Evolutionary conservation across 2,329 filamentous ascomycete species (phyloP).

Genomic region (Aspergillus glaucus): DNA sequence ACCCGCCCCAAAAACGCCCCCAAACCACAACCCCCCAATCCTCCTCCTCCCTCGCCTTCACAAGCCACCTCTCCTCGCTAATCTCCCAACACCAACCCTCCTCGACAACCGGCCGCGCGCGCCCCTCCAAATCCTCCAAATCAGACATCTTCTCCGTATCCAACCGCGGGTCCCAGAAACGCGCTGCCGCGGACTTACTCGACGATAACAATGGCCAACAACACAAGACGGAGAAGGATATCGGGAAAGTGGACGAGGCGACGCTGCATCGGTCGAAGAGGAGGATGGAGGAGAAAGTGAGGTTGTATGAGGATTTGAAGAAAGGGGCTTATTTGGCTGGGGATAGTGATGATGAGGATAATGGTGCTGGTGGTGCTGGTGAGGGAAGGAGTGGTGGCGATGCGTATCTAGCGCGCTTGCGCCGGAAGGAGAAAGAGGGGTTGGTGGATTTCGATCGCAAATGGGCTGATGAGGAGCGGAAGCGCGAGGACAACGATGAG

Average conservation of each 20-base stretch:
- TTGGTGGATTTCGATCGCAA: conserved; percentile 94
- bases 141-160: conserved; percentile 63
- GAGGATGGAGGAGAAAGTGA: conserved; percentile 84
- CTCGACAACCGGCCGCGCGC: conserved; percentile 38
- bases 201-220: conserved; percentile 54
- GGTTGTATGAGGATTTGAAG: conserved; percentile 83
- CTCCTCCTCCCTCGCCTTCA: conserved; percentile 73
- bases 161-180: conserved; percentile 57
- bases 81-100: conserved; percentile 50
- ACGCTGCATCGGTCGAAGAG: conserved; percentile 62
- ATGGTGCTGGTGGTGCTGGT: conserved; percentile 7
- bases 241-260: conserved; percentile 54
- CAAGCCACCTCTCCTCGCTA: conserved; percentile 77
- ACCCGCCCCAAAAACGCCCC: conserved; percentile 60
- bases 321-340: conserved; percentile 69
- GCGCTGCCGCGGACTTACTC: conserved; percentile 53
- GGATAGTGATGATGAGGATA: conserved; percentile 30
- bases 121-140: conserved; percentile 49
- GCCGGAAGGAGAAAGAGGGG: conserved; percentile 47
- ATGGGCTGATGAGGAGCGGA: conserved; percentile 67
- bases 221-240: conserved; percentile 54
- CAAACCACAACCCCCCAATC: conserved; percentile 49
- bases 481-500: conserved; percentile 27
- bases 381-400: conserved; percentile 17
- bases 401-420: conserved; percentile 51